These are phyloP conservation scores for Chytriomyces sp. DNA, from an alignment of 192 early-diverging fungal genomes.

Conservation along the genomic window DNA sequence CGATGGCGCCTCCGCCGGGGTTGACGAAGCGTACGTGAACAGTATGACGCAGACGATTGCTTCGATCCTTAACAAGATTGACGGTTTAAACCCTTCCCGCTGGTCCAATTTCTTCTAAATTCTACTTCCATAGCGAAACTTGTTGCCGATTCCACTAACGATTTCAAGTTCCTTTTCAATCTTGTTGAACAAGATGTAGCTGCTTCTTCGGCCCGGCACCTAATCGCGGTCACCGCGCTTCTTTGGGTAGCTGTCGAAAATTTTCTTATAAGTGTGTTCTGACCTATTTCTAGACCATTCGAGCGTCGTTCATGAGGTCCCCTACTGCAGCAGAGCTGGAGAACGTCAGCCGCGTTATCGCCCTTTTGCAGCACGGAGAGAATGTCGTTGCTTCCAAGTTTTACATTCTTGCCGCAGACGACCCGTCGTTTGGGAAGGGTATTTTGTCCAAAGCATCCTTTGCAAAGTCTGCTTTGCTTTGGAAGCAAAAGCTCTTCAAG, in stretches of 20 bases:
- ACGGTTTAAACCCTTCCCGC: conserved; percentile 3
- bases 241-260: conserved; percentile 25
- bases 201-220: not conserved
- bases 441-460: conserved; percentile 68
- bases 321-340: not conserved
- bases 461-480: conserved; percentile 69
- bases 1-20: not conserved
- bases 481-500: conserved; percentile 85
- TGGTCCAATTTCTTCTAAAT: not conserved
- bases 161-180: conserved; percentile 2
- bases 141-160: not conserved
- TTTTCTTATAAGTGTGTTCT: no score
- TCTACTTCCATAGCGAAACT: not conserved
- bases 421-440: conserved; percentile 32
- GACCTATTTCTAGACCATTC: conserved; percentile 1
- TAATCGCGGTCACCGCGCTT: not conserved
- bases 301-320: conserved; percentile 16
- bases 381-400: conserved; percentile 14
- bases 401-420: conserved; percentile 16
- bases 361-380: not conserved
- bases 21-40: not conserved
- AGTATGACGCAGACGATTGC: conserved; percentile 11
- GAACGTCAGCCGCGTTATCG: conserved; percentile 9
- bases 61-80: conserved; percentile 24
- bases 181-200: not conserved